Base-by-base conservation (phyloP, 768 basidiomycete genomes). In the Auricularia auricula-judae region DNA sequence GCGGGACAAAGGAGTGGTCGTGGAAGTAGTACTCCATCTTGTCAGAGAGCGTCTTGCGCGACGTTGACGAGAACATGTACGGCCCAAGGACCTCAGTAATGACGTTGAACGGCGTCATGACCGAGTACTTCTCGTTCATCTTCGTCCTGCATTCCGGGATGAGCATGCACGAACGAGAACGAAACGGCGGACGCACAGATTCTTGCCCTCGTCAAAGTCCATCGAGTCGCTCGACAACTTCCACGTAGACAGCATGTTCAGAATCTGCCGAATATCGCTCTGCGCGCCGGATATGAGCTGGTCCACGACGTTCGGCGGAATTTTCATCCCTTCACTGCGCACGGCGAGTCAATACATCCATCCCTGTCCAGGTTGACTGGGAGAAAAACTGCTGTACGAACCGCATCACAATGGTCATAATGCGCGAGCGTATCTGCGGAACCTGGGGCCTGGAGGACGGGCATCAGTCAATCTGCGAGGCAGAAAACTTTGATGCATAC, bases 181-280 rank as follows among this genome's bases (percentile, higher is more conserved):
- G 47, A 34, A 21, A 59, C 16, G 29, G 3, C 8, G 43, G 8
- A 81, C 91, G 63, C 70, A 98, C 95, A 98, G 78, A n/a, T 79
- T 74, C 73, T 98, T 97, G 64, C 93, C 84, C 70, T 97, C 86
- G 68, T 98, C 95, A 72, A 92, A 98, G 68, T 86, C 82, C 88
- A 99, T 92, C 2, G 83, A 80, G 64, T 81, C 74, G 66, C 79
- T 87, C 8, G 88, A 89, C n/a, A 98, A 75, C 70, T 88, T 93
- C 91, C 93, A 98, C 0, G 96, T 98, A 3, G 97, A 96, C 12
- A 99, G 79, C 93, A 99, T 98, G 73, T 98, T 98, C 66, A 99
- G 76, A 21, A 98, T 92, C 73, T 96, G 96, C 3, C 97, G 89
- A 65, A 99, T 96, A 74, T 99, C 97, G 1, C 95, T 96, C 69